Evolutionary conservation across 2,329 filamentous ascomycete genomes (phyloP).

Genomic region (Xylariaceae sp.): DNA sequence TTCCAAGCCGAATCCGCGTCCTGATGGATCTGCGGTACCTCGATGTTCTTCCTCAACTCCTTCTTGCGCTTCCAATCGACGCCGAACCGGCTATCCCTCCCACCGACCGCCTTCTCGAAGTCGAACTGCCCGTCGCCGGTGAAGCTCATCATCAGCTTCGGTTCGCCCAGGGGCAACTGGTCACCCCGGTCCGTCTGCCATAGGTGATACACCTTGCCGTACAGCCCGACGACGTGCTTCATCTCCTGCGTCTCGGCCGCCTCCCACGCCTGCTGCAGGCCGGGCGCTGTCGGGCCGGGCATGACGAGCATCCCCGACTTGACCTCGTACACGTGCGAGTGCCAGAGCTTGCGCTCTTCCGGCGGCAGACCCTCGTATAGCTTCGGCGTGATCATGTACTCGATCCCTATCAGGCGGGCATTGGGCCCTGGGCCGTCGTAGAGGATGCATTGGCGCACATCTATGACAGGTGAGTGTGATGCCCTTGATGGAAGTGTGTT

Average conservation of each 20-base stretch:
- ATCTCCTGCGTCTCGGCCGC: conserved; percentile 78
- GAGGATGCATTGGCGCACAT: conserved; percentile 82
- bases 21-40: conserved; percentile 45
- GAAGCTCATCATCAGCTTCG: conserved; percentile 58
- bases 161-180: conserved; percentile 53
- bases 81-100: conserved; percentile 51
- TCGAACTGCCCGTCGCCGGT: conserved; percentile 53
- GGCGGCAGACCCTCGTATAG: conserved; percentile 67
- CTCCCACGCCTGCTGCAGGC: conserved; percentile 70
- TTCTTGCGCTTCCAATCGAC: conserved; percentile 49
- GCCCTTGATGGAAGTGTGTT: background rate
- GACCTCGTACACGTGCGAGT: conserved; percentile 75
- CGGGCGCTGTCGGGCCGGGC: conserved; percentile 56
- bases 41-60: conserved; percentile 47
- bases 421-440: conserved; percentile 71
- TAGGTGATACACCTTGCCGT: conserved; percentile 83
- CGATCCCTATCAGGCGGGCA: conserved; percentile 78
- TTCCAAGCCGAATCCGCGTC: conserved; percentile 36
- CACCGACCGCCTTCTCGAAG: conserved; percentile 46
- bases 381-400: conserved; percentile 80
- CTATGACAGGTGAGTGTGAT: conserved; percentile 39
- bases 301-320: conserved; percentile 81
- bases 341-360: conserved; percentile 77
- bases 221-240: conserved; percentile 72
- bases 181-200: conserved; percentile 84